phyloP scores from a whole-genome alignment of 805 yeast species.

The Cyberlindnera americana region DNA sequence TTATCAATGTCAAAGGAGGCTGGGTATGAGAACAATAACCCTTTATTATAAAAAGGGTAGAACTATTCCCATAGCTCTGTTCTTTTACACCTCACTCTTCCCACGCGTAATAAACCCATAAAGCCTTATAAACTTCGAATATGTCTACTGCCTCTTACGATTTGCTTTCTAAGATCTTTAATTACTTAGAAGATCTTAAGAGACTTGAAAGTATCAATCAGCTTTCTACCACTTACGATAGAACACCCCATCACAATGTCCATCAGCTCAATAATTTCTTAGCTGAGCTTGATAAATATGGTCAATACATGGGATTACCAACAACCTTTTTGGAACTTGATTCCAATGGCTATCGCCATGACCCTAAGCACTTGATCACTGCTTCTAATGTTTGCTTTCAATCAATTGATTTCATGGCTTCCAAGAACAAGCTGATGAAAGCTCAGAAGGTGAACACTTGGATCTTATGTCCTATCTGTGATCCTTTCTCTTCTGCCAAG shows the following conservation, averaged over 20 bases:
- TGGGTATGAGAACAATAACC: too few species aligned
- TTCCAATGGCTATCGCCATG: conserved; percentile 14
- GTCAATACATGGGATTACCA: neutral
- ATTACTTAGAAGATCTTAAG: neutral
- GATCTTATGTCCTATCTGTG: conserved; percentile 17
- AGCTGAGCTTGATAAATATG: neutral
- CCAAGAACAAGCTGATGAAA: conserved; percentile 4
- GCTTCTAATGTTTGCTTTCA: conserved; percentile 13
- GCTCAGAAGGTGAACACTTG: conserved; percentile 15
- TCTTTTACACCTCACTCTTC: too few species aligned
- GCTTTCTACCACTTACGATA: neutral
- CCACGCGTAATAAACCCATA: too few species aligned
- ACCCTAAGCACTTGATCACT: conserved; percentile 4
- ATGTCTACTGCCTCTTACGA: neutral
- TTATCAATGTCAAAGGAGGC: too few species aligned
- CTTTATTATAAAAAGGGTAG: too few species aligned
- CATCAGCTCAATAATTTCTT: neutral
- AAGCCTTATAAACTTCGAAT: too few species aligned
- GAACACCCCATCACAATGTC: neutral
- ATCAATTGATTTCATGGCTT: conserved; percentile 8
- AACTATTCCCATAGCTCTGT: too few species aligned
- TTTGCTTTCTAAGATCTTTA: neutral
- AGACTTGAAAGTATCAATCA: neutral
- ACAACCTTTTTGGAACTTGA: neutral
- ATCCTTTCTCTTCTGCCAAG: conserved; percentile 8